Evolutionary conservation across 106 monocot species (phyloP), one percentile per base, ranked within the genome.

Genomic region (Posidonia australis): DNA sequence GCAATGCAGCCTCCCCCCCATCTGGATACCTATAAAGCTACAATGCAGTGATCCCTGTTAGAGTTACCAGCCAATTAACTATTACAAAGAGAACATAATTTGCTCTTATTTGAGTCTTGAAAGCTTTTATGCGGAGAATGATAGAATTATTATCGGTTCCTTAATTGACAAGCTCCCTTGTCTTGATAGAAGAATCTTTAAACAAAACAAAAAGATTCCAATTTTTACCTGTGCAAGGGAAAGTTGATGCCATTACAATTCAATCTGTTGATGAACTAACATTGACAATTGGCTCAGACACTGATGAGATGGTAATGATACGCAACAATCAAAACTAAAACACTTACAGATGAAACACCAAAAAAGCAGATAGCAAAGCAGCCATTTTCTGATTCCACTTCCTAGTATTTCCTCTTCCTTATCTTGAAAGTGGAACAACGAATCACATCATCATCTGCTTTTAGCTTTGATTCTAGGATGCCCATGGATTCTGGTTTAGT

Each of bases 401-500:
- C 45, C 56, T 62, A 77, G 47, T 79, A 79, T 48, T 83, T 94
- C 76, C 80, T 58, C 74, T 89, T 84, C 66, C 80, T 77, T 32
- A 80, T 72, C 79, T 94, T 84, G 66, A 86, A 86, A 65, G 74
- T 79, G 42, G 78, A 82, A 1, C 81, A 89, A 22, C 93, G 71
- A 36, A 94, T 86, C 18, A 94, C 93, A 67, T 83, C 80, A 32
- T 89, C 89, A 43, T 89, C 89, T 0, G 67, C 20, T 0, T 76
- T 75, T 44, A 94, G 70, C 64, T 84, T 77, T 44, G 73, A 47
- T 64, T 82, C 86, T 0, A 94, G 82, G 21, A 52, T 63, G 45
- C 18, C 31, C 25, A 89, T 73, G 43, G 93, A 94, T 47, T 89
- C 93, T 0, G 93, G 86, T 29, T 82, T 89, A 46, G 89, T 94